Base-by-base conservation (phyloP, 495 filamentous ascomycete genomes). In the Penicillium dipodomyicola region DNA sequence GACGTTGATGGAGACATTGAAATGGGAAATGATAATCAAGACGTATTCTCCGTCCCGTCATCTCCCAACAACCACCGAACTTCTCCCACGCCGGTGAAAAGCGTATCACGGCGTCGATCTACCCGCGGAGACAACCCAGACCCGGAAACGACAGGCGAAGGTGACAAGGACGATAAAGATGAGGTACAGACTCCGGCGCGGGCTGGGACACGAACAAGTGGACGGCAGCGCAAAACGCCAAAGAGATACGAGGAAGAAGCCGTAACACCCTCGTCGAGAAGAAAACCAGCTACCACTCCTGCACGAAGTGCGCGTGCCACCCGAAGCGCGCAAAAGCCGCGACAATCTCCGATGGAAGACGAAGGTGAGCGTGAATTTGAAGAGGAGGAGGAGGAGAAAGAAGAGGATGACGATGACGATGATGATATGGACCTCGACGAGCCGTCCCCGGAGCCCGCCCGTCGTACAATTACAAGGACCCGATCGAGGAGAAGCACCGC, bases 211-310 rank as follows among this genome's bases (percentile, higher is more conserved):
- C 65, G 76, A 30, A 65, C 72, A 11, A 79, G 74, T 56, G 72
- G 70, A 33, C 66, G 76, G 39, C 73, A 73, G 33, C 71, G 76
- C 17, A 79, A 72, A 61, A 60, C 69, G 5, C 76, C 74, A 8
- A 63, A 70, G 58, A 63, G 71, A 56, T 75, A 62, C 22, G 75
- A 72, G 37, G 68, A 71, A 9, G 70, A 71, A 11, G 54, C 29
- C 1, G 58, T 44, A 2, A 69, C 70, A 8, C 62, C 64, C 0
- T 59, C 67, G 19, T 64, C 65, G 30, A 64, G 64, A 22, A 62
- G 63, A n/a, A 67, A 44, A 48, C 33, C 56, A 6, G 54, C 68
- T 12, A 49, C 60, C 7, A 67, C 71, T 1, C 61, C 69, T 15
- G 43, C 50, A 47, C 57, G 60, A 20, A 70, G 59, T 40, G 45